These are phyloP conservation scores for Whalleya microplaca DNA, from an alignment of 2,329 filamentous ascomycete genomes.

Conservation along the genomic window DNA sequence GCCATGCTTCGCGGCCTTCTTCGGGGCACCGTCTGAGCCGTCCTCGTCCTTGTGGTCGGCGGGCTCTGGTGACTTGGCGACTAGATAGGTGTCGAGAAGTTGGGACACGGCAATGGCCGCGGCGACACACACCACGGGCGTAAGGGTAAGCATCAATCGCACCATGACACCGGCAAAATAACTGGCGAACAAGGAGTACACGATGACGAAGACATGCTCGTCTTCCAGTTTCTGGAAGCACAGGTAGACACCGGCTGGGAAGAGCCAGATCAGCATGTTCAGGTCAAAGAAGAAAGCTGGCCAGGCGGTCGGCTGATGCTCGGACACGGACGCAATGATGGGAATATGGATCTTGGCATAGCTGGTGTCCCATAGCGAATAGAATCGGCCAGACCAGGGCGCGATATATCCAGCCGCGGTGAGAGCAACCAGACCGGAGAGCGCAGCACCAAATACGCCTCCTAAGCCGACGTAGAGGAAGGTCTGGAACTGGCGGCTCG, in stretches of 20 bases:
- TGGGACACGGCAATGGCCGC: conserved; percentile 87
- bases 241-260: conserved; percentile 97
- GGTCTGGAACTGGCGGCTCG: conserved; percentile 91
- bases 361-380: conserved; percentile 97
- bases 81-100: conserved; percentile 85
- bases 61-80: conserved; percentile 63
- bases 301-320: conserved; percentile 99
- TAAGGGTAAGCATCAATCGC: conserved; percentile 95
- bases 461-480: conserved; percentile 79
- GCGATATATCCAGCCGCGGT: conserved; percentile 91
- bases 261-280: conserved; percentile 98
- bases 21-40: conserved; percentile 55
- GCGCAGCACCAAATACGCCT: conserved; percentile 71
- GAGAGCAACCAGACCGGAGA: conserved; percentile 79
- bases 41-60: conserved; percentile 49
- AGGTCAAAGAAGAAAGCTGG: conserved; percentile 99
- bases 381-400: conserved; percentile 97
- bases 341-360: conserved; percentile 99
- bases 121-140: conserved; percentile 92
- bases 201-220: conserved; percentile 97
- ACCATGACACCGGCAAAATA: conserved; percentile 99
- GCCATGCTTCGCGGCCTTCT: conserved; percentile 56
- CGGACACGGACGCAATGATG: conserved; percentile 98
- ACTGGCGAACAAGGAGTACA: conserved; percentile 94
- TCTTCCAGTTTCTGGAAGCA: conserved; percentile 94